These are phyloP conservation scores for Taiwanofungus camphoratus DNA, from an alignment of 1,284 basidiomycete genomes.

Conservation along the genomic window DNA sequence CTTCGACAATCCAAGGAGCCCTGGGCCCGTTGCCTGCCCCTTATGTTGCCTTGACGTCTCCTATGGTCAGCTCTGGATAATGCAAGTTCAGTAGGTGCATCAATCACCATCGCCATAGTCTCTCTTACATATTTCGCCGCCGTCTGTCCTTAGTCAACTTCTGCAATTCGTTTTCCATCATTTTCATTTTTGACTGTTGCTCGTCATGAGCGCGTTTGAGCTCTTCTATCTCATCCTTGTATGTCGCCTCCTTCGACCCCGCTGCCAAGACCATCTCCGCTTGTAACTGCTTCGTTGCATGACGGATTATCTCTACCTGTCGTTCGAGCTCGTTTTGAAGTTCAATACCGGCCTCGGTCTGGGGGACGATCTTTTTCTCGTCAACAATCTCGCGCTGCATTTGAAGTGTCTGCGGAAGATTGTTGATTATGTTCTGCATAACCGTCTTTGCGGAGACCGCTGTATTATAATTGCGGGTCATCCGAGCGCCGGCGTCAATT, in stretches of 20 bases:
- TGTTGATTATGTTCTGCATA: conserved; percentile 3
- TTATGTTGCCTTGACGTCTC: too few relatives aligned
- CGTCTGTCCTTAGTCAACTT: too few relatives aligned
- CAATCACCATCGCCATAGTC: too few relatives aligned
- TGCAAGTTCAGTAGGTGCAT: too few relatives aligned
- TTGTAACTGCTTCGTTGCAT: conserved; percentile 6
- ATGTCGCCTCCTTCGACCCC: conserved; percentile 6
- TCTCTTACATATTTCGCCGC: too few relatives aligned
- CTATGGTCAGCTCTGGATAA: too few relatives aligned
- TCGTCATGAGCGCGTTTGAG: too few relatives aligned
- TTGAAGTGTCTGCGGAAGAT: conserved; percentile 3
- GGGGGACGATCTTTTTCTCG: conserved; percentile 3
- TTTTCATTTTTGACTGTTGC: too few relatives aligned
- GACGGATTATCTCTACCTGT: conserved; percentile 7
- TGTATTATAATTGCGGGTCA: conserved; percentile 10
- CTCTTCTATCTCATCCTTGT: conserved; percentile 5
- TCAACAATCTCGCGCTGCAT: conserved; percentile 12
- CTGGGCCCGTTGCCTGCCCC: too few relatives aligned
- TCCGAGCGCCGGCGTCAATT: conserved; percentile 12
- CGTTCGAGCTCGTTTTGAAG: conserved; percentile 8
- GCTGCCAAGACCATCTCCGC: conserved; percentile 8
- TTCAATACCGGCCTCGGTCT: conserved; percentile 9
- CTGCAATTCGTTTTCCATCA: too few relatives aligned
- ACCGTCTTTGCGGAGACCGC: conserved; percentile 5
- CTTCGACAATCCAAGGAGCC: too few relatives aligned